phyloP scores from a whole-genome alignment of 2,329 filamentous ascomycete species.

The Septoria petroselini region DNA sequence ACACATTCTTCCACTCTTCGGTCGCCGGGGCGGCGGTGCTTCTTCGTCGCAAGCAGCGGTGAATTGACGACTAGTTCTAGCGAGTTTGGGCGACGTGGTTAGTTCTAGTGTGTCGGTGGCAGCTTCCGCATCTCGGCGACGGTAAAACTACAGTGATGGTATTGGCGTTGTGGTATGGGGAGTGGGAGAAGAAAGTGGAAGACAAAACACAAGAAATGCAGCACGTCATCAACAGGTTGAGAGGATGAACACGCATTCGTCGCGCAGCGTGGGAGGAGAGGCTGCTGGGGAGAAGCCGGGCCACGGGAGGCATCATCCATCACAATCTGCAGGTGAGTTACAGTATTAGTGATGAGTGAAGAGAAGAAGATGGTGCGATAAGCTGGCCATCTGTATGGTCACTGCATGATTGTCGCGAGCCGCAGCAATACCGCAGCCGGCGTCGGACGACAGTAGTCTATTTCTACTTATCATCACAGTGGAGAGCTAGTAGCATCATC shows the following conservation, averaged over 20 bases:
- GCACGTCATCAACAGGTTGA: too few species aligned
- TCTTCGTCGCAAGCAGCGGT: constrained; percentile 1
- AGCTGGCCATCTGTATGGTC: too few species aligned
- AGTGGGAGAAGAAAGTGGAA: background rate
- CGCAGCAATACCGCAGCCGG: constrained; percentile 4
- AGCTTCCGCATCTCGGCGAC: background rate
- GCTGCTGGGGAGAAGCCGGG: background rate
- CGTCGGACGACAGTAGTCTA: background rate
- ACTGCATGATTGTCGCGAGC: background rate
- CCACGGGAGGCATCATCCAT: too few species aligned
- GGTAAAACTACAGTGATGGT: too few species aligned
- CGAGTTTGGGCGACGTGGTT: too few species aligned
- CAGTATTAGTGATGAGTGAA: too few species aligned
- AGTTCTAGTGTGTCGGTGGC: background rate
- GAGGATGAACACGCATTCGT: too few species aligned
- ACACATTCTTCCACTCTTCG: constrained; percentile 1
- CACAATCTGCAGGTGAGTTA: too few species aligned
- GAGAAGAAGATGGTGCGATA: background rate
- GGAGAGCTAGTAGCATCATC: too few species aligned
- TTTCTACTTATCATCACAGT: too few species aligned
- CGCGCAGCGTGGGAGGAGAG: too few species aligned
- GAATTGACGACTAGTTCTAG: background rate
- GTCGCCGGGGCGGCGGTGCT: background rate
- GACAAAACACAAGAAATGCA: background rate
- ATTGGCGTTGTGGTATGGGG: too few species aligned